Evolutionary conservation across 1,139 yeast genomes (phyloP), one percentile per base, ranked within the genome.

Genomic region (Yamadazyma buinensis): DNA sequence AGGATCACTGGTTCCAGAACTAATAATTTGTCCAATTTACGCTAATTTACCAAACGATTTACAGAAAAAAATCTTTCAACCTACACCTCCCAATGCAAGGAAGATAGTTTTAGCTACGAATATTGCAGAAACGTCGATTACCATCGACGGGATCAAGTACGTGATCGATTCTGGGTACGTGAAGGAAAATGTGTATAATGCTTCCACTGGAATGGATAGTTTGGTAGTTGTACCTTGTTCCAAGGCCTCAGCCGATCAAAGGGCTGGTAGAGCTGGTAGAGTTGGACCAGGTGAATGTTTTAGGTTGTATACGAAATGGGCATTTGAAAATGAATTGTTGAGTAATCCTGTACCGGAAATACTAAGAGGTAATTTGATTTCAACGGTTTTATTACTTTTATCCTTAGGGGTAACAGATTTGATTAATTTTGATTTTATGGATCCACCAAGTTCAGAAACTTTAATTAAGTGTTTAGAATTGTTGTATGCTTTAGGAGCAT

Each of bases 211-310:
- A 2, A 86, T 92, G 90, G 97, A 90, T 49, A 81, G 87, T 39
- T 67, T 94, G 41, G 82, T 83, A 11, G 88, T 87, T 1, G 78
- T 78, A 0, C 92, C 95, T 0, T 87, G 96, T 45, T 90, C 97
- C 0, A 74, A 84, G 42, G 98, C 98, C 0, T 86, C 95, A 23
- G 97, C 97, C 0, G 90, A 88, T 45, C 99, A 92, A 61, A 66
- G 99, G 42, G 94, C 96, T 1, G 98, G 98, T 37, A 76, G 98
- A 61, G 98, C 97, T 0, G 98, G 98, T 7, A 80, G 98, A 64
- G 85, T 88, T 5, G 95, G 95, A 0, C 95, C 97, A 0, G 98
- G 98, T 0, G 88, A 87, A 54, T 92, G 98, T 54, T 94, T 82
- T 54, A 61, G 98, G 32, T 62, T 94, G 17, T 92, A 75, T 53